Conservation (phyloP, 2,329 filamentous ascomycete species). For the Penicillium sp. region DNA sequence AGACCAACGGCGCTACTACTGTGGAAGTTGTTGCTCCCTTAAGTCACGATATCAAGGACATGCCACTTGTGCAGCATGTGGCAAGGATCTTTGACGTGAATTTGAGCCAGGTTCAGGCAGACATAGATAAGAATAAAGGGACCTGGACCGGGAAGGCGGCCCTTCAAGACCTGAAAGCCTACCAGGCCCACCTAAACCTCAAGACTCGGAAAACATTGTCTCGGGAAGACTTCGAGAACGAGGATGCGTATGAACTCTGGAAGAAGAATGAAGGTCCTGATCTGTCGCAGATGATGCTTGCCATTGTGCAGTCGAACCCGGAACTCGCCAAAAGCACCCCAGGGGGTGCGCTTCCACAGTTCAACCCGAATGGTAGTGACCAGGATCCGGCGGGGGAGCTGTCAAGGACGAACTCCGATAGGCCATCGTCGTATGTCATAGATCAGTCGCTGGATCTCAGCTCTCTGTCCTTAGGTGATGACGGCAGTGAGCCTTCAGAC, state of each 20-base stretch:
- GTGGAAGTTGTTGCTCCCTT: constrained; percentile 74
- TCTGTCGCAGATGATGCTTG: constrained; percentile 84
- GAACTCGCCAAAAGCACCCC: constrained; percentile 71
- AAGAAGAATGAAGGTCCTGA: constrained; percentile 77
- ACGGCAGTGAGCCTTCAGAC: no score
- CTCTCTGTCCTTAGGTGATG: constrained; percentile 52
- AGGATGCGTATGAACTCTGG: constrained; percentile 82
- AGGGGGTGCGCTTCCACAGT: constrained; percentile 50
- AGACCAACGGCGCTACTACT: constrained; percentile 50
- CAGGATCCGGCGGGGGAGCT: no score
- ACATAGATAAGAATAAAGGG: constrained; percentile 71
- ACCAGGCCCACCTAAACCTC: constrained; percentile 78
- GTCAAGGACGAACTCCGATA: constrained; percentile 42
- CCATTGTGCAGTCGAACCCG: constrained; percentile 76
- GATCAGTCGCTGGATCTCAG: constrained; percentile 58
- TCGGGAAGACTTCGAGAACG: constrained; percentile 77
- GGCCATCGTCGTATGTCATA: constrained; percentile 46
- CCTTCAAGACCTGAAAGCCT: constrained; percentile 81
- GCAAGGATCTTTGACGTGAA: constrained; percentile 75
- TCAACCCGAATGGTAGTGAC: no score
- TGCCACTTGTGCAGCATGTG: constrained; percentile 83
- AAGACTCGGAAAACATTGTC: constrained; percentile 67
- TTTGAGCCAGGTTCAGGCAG: constrained; percentile 69
- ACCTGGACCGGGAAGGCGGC: constrained; percentile 88
- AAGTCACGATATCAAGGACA: constrained; percentile 90